Evolutionary conservation across 2,329 filamentous ascomycete species (phyloP).

Genomic region (Apiospora marii): DNA sequence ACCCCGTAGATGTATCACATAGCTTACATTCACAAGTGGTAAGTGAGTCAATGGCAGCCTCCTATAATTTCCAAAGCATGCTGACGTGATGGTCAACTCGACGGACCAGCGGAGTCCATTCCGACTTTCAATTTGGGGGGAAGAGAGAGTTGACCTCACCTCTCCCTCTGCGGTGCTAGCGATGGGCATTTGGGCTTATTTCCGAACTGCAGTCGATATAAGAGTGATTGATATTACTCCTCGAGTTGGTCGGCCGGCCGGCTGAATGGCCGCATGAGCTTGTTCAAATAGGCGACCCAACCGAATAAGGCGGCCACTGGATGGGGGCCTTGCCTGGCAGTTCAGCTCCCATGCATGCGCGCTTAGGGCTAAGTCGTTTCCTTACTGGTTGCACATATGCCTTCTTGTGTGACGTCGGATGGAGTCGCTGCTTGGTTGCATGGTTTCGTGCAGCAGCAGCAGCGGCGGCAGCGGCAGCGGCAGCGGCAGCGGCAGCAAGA

Average conservation of each 20-base stretch:
- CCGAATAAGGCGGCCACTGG: not conserved
- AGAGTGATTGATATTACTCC: not conserved
- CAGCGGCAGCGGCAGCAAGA: not conserved
- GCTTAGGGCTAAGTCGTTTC: not conserved
- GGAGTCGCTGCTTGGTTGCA: not conserved
- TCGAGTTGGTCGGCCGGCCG: not conserved
- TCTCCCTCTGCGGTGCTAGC: not conserved
- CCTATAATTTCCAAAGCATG: not conserved
- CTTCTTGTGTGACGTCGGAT: not conserved
- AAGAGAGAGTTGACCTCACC: not conserved
- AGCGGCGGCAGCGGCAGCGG: not conserved
- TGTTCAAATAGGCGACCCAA: not conserved
- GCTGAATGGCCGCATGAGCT: not conserved
- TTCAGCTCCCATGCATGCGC: not conserved
- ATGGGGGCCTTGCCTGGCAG: not conserved
- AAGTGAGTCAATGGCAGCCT: not conserved
- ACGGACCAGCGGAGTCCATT: not conserved
- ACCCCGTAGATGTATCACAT: not conserved
- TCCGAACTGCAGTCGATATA: not conserved
- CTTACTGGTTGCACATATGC: not conserved
- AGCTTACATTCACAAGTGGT: not conserved
- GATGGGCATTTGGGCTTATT: not conserved
- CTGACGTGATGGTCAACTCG: not conserved
- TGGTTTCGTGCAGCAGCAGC: no score
- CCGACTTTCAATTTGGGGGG: not conserved